Base-by-base conservation (phyloP, 164 flowering plant genomes). In the Pachysandra terminalis region DNA sequence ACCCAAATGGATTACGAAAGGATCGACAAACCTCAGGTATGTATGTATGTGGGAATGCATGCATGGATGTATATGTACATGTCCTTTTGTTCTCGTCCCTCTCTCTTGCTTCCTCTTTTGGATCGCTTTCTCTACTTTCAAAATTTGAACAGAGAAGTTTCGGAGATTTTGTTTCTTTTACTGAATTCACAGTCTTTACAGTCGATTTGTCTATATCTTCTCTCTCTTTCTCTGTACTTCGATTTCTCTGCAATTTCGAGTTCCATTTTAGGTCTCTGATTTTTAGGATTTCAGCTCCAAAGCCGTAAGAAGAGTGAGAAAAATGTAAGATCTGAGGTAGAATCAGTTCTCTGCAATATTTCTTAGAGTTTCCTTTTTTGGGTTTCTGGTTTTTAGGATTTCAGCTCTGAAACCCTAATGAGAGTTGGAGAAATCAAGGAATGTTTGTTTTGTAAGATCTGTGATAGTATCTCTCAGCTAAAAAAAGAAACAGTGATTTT, bases 1-100 rank as follows among this genome's bases (percentile, higher is more conserved):
- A 22, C 37, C 51, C 25, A 65, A 65, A 79, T 80, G 83, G 83
- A 80, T 45, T 80, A 80, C 73, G 83, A 80, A 70, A 77, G 81
- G 66, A 80, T 80, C 66, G 75, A 73, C 57, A 80, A 74, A 56
- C 73, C 77, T 70, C 78, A 74, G 79, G 81, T 77, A 23, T 23
- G 62, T 67, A 51, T 66, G 56, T 32, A 32, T 32, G 37, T 32
- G 7, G 3, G 37, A 3, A 32, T 7, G 37, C 37, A 7, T 32
- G 37, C 7, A 32, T 7, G 37, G 37, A 32, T 3, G 37, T 32
- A 32, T 32, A 32, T 32, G 40, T 19, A 19, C 48, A 45, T 37
- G 21, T 27, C 35, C 10, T 51, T 62, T 60, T 49, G 1, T 54
- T 37, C 22, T 17, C 57, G 53, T 48, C 56, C 15, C 19, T 40